Evolutionary conservation across 2,329 filamentous ascomycete genomes (phyloP), one percentile per base, ranked within the genome.

Genomic region (Thermochaetoides dissita): DNA sequence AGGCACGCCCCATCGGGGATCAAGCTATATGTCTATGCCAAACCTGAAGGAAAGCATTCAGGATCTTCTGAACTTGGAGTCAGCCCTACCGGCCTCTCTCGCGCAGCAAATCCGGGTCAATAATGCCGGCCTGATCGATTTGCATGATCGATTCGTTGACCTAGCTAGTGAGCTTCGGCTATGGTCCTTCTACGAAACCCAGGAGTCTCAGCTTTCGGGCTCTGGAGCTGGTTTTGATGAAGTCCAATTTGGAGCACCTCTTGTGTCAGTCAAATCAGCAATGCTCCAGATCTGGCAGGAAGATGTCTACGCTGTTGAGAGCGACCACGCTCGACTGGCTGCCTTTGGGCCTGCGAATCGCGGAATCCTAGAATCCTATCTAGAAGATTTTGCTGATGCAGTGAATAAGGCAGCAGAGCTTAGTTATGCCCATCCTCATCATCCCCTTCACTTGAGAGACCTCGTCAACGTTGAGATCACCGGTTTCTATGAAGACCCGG

Each of bases 121-220:
- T 8, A 68, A 71, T 46, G 57, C 59, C n/a, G 53, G 63, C 0
- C 56, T 80, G 1, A 54, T 70, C 6, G 62, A 61, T 34, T 62
- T 66, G 37, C 69, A 77, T 11, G 69, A 76, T 3, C 63, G 67
- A 35, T 80, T 79, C 51, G 67, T 67, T 38, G 63, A 70, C 3
- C 65, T 75, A 6, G 67, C 73, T 0, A 69, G 69, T 32, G 76
- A 79, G 43, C 62, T 79, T 39, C 69, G 67, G 6, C 63, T 79
- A 9, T 79, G 75, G 74, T 76, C 74, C 0, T 71, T 79, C 34
- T 74, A 79, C 45, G 76, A 79, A 51, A 79, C 73, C 0, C 66
- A 74, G 7, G 75, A 79, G 53, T 77, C 74, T 1, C 65, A 67
- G 1, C 59, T 79, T 5, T 70, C 69, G 0, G 67, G 67, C 0